phyloP scores from a whole-genome alignment of 2,329 filamentous ascomycete genomes.

The Ceratocystis smalleyi region DNA sequence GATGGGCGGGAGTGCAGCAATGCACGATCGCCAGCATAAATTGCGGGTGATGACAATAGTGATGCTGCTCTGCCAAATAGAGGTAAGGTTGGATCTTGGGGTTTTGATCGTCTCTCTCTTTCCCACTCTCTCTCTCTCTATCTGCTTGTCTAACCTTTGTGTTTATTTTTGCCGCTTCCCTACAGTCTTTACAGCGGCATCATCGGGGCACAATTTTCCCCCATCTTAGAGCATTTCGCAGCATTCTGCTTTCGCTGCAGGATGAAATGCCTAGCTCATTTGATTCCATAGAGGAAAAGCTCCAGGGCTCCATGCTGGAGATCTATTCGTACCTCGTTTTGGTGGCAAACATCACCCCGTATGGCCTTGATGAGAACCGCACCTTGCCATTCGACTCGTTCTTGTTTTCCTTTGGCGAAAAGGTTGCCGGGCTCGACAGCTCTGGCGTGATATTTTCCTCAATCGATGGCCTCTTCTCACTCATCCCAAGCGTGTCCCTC shows the following conservation, averaged over 20 bases:
- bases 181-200: slow-evolving; percentile 14
- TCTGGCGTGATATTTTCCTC: slow-evolving; percentile 15
- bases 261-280: slow-evolving; percentile 16
- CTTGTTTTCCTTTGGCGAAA: slow-evolving; percentile 14
- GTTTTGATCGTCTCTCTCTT: neutral
- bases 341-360: slow-evolving; percentile 16
- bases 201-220: slow-evolving; percentile 15
- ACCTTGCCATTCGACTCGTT: slow-evolving; percentile 15
- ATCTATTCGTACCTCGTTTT: slow-evolving; percentile 17
- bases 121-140: too few species aligned
- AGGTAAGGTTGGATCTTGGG: neutral
- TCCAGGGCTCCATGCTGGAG: slow-evolving; percentile 16
- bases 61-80: slow-evolving; percentile 16
- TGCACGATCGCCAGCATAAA: slow-evolving; percentile 13
- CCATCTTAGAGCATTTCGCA: slow-evolving; percentile 14
- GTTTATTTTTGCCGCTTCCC: neutral
- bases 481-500: slow-evolving; percentile 10
- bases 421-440: slow-evolving; percentile 11
- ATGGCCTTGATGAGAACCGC: slow-evolving; percentile 15
- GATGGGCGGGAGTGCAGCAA: neutral
- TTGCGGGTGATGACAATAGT: slow-evolving; percentile 14
- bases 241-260: slow-evolving; percentile 13
- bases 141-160: neutral
- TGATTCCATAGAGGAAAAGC: slow-evolving; percentile 14
- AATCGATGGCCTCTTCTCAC: slow-evolving; percentile 15